Evolutionary conservation across 1,284 basidiomycete species (phyloP).

Genomic region (Ceratobasidium sp.): DNA sequence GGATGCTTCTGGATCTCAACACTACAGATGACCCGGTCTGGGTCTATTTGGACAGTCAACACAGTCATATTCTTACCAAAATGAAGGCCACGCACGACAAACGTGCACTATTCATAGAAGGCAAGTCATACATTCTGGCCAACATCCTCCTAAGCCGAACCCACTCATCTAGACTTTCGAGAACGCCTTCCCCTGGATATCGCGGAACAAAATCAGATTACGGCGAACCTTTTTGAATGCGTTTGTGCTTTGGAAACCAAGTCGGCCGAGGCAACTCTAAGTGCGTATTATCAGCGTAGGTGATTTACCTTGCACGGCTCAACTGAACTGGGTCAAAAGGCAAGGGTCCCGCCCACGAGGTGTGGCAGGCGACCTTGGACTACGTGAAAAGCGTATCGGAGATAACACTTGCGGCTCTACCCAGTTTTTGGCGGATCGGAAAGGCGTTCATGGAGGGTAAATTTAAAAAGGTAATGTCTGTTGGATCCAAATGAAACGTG

Average conservation of each 20-base stretch:
- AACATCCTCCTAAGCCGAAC: constrained; percentile 34
- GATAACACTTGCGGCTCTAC: constrained; percentile 65
- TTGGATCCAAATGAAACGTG: neutral
- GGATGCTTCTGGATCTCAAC: constrained; percentile 84
- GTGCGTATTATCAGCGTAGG: constrained; percentile 56
- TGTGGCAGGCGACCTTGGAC: constrained; percentile 82
- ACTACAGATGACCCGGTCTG: constrained; percentile 86
- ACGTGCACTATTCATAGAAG: constrained; percentile 61
- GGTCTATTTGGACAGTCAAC: constrained; percentile 94
- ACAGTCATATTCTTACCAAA: constrained; percentile 80
- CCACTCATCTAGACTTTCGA: constrained; percentile 4
- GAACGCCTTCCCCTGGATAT: constrained; percentile 18
- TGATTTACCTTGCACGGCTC: neutral
- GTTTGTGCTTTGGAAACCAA: constrained; percentile 67
- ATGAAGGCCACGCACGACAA: constrained; percentile 74
- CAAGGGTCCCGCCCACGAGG: constrained; percentile 68
- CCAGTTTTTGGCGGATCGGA: constrained; percentile 93
- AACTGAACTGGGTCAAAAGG: constrained; percentile 51
- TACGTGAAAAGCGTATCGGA: constrained; percentile 58
- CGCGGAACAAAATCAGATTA: constrained; percentile 49
- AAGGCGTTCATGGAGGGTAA: constrained; percentile 91
- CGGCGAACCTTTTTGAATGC: constrained; percentile 63
- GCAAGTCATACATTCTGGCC: constrained; percentile 54
- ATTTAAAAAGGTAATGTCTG: constrained; percentile 72
- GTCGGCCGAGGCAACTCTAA: constrained; percentile 65